A percentile compares a stretch with the other conserved stretches of the same genome.
phyloP scores from a whole-genome alignment of 2,329 filamentous ascomycete species.

The Dendryphion nanum region DNA sequence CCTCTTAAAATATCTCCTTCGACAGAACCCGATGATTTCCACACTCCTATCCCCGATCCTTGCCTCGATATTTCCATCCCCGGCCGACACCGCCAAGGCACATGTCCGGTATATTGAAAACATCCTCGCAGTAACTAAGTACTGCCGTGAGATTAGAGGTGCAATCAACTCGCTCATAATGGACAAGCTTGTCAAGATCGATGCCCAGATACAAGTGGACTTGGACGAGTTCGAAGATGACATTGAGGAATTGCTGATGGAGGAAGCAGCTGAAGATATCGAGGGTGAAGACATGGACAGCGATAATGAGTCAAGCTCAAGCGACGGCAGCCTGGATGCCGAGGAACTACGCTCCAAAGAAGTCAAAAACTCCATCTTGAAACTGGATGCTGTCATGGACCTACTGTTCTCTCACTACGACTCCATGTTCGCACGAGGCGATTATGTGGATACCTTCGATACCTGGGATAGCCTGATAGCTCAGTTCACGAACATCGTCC shows the following conservation, averaged over 20 bases:
- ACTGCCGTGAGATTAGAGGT: constrained; percentile 73
- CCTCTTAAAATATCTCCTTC: constrained; percentile 71
- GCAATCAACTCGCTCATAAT: constrained; percentile 82
- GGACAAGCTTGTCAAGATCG: constrained; percentile 85
- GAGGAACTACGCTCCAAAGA: constrained; percentile 62
- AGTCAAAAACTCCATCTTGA: constrained; percentile 79
- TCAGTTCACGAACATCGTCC: constrained; percentile 83
- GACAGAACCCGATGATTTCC: constrained; percentile 77
- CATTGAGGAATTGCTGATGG: constrained; percentile 69
- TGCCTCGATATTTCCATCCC: constrained; percentile 68
- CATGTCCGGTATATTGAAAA: constrained; percentile 89
- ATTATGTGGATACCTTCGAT: constrained; percentile 64
- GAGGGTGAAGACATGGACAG: constrained; percentile 48
- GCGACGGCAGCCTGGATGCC: constrained; percentile 60
- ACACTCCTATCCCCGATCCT: constrained; percentile 68
- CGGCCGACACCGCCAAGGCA: constrained; percentile 72
- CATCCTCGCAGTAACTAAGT: constrained; percentile 72
- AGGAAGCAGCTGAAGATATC: constrained; percentile 45
- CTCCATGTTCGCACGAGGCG: constrained; percentile 67
- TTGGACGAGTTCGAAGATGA: constrained; percentile 92
- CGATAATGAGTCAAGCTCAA: constrained; percentile 69
- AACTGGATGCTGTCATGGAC: constrained; percentile 88
- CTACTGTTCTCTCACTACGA: constrained; percentile 82
- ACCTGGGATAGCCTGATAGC: constrained; percentile 76
- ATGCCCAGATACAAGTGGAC: constrained; percentile 92